Percentiles rank a stretch among this genome's conserved stretches.
Evolutionary conservation across 768 basidiomycete genomes (phyloP).

Genomic region (Lentinula sp.): DNA sequence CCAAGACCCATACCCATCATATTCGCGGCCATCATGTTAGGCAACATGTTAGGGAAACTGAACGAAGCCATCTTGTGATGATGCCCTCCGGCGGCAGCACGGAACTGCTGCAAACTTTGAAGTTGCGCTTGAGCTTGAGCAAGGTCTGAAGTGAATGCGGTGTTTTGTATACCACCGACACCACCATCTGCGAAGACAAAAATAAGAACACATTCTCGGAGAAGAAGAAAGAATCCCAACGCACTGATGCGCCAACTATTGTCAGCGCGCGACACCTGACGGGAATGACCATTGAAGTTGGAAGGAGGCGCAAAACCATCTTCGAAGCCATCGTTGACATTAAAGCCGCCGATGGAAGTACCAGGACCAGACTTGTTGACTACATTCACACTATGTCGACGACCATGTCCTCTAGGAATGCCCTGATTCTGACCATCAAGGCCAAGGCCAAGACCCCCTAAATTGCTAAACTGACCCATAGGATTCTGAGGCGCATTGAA

Average conservation of each 20-base stretch:
- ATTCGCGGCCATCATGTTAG: conserved; percentile 95
- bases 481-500: conserved; percentile 45
- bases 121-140: conserved; percentile 97
- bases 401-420: conserved; percentile 78
- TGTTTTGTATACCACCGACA: conserved; percentile 61
- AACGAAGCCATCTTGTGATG: conserved; percentile 97
- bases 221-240: conserved; percentile 22
- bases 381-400: conserved; percentile 89
- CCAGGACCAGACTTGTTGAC: conserved; percentile 57
- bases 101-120: conserved; percentile 93
- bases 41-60: conserved; percentile 97
- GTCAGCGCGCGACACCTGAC: conserved; percentile 70
- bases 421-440: conserved; percentile 61
- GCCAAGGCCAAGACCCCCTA: conserved; percentile 46
- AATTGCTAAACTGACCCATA: conserved; percentile 64
- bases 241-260: conserved; percentile 87
- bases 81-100: conserved; percentile 89
- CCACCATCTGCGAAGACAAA: conserved; percentile 52
- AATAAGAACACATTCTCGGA: background rate
- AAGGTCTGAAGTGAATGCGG: conserved; percentile 72
- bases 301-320: conserved; percentile 69
- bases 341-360: conserved; percentile 42
- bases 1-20: conserved; percentile 89
- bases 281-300: conserved; percentile 61
- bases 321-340: conserved; percentile 71